Conservation (phyloP, 805 yeast genomes). For the Nakazawaea ambrosiae region DNA sequence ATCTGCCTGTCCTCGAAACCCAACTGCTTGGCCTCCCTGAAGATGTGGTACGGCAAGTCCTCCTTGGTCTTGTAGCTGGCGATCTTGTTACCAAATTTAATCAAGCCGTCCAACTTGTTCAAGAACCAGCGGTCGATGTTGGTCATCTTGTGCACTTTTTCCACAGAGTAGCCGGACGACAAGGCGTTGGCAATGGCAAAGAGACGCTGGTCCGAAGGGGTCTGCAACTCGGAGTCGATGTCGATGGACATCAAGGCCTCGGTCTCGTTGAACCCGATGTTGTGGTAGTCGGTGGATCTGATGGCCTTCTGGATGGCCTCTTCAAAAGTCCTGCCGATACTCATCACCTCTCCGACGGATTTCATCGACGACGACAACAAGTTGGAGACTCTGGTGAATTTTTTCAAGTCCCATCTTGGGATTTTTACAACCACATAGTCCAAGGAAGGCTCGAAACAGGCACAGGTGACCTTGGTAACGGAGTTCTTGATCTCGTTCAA, state of each 20-base stretch:
- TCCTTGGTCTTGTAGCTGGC: slow-evolving; percentile 49
- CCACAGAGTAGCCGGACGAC: slow-evolving; percentile 82
- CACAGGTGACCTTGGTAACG: slow-evolving; percentile 89
- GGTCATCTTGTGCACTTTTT: slow-evolving; percentile 84
- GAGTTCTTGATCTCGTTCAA: slow-evolving; percentile 87
- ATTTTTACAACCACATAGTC: slow-evolving; percentile 96
- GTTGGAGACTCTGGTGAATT: slow-evolving; percentile 87
- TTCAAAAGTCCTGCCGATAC: slow-evolving; percentile 94
- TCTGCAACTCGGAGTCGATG: slow-evolving; percentile 86
- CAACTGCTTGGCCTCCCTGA: slow-evolving; percentile 88
- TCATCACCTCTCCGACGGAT: slow-evolving; percentile 98
- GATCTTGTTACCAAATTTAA: slow-evolving; percentile 61
- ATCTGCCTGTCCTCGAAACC: slow-evolving; percentile 97
- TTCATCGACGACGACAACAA: slow-evolving; percentile 91
- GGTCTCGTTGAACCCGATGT: slow-evolving; percentile 87
- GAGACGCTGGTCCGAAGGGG: slow-evolving; percentile 95
- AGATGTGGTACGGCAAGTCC: slow-evolving; percentile 51
- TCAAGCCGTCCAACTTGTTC: slow-evolving; percentile 72
- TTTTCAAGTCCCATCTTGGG: slow-evolving; percentile 98
- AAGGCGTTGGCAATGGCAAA: slow-evolving; percentile 96
- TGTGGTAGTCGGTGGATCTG: slow-evolving; percentile 91
- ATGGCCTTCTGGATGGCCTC: slow-evolving; percentile 98
- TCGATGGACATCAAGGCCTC: slow-evolving; percentile 84
- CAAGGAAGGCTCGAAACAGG: slow-evolving; percentile 95
- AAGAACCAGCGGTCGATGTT: slow-evolving; percentile 96